Base-by-base conservation (phyloP, 306 rosid species). In the Ormosia semicastrata region DNA sequence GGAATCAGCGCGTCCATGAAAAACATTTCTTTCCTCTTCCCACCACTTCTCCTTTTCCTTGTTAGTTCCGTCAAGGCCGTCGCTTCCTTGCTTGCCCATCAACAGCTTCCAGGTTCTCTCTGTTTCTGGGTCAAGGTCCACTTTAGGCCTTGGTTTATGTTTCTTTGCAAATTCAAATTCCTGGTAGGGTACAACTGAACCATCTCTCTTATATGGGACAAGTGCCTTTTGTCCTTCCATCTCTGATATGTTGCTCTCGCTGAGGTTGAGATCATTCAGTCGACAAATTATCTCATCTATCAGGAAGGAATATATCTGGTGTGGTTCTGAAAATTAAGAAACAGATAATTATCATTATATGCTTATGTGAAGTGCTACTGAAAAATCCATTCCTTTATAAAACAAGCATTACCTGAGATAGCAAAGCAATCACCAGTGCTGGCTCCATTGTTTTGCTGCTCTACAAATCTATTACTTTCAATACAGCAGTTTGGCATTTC, bases 51-150 rank as follows among this genome's bases (percentile, higher is more conserved):
- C 92, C 82, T 92, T 95, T 47, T 82, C 78, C 85, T 84, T 69
- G 76, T 90, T 86, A 29, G 80, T 87, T 84, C 72, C 90, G 69
- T 88, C 92, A 80, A 52, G 75, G 87, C 80, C 86, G 82, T 86
- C 84, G 7, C 81, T 89, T 82, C 78, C 94, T 87, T 84, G 94
- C 71, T 83, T 91, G 37, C 97, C 92, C 99, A 93, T 95, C 85
- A 95, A 89, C 76, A 92, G 88, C 66, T 92, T 95, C 99, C 98
- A 95, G 75, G 89, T 73, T 88, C 91, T 93, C 84, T 95, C 87
- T 82, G 99, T 87, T 85, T 95, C 97, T 9, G 90, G 86, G 78
- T 95, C 98, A 43, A 95, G 93, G 85, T 90, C 98, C 79, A 95
- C 99, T 89, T 83, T 95, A 13, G 98, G 93, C 29, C 92, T 85